Conservation (phyloP, 2,329 filamentous ascomycete genomes). For the Dactylellina sp. region DNA sequence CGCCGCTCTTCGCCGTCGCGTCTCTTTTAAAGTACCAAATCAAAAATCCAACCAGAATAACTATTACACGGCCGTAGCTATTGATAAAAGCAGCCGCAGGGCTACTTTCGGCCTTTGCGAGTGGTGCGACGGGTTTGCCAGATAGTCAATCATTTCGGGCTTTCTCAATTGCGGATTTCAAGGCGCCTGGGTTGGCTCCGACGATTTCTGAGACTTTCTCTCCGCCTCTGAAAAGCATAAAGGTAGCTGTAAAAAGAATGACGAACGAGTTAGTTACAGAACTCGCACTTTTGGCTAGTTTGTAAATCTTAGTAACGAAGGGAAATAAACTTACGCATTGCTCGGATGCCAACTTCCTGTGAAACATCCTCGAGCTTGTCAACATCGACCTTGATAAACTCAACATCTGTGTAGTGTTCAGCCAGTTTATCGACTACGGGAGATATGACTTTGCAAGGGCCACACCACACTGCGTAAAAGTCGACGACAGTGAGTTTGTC, state of each 20-base stretch:
- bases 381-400: constrained; percentile 92
- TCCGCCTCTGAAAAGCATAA: constrained; percentile 84
- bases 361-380: constrained; percentile 81
- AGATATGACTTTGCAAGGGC: constrained; percentile 91
- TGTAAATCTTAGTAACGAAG: too few relatives aligned
- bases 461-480: constrained; percentile 91
- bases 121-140: constrained; percentile 31
- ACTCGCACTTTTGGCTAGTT: too few relatives aligned
- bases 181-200: constrained; percentile 80
- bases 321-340: constrained; percentile 78
- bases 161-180: constrained; percentile 65
- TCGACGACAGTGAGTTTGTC: constrained; percentile 80
- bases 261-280: too few relatives aligned
- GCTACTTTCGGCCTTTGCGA: constrained; percentile 15
- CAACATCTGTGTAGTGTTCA: constrained; percentile 71
- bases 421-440: constrained; percentile 78
- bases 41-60: constrained; percentile 43
- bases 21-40: constrained; percentile 49
- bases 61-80: constrained; percentile 41
- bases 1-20: not conserved
- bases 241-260: constrained; percentile 63
- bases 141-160: constrained; percentile 36
- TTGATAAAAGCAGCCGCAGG: constrained; percentile 36
- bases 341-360: constrained; percentile 80
- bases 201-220: constrained; percentile 78